Evolutionary conservation across 1,139 yeast genomes (phyloP).

Genomic region (Taphrina pruni): DNA sequence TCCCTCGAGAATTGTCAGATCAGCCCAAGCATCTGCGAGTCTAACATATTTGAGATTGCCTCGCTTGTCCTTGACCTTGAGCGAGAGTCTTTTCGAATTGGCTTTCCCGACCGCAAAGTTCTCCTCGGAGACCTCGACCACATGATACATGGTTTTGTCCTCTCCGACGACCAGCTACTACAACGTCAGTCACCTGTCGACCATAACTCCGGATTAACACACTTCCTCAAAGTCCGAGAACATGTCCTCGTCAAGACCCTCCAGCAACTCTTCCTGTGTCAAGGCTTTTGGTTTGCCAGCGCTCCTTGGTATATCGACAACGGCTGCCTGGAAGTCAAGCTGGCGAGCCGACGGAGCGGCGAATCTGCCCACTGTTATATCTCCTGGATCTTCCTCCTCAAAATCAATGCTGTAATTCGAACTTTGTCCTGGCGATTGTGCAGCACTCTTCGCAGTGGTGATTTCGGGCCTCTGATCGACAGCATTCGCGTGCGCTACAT

Average conservation of each 20-base stretch:
- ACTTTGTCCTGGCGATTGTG: conserved; percentile 18
- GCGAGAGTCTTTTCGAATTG: not conserved
- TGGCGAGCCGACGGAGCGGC: not conserved
- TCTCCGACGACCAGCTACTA: conserved; percentile 8
- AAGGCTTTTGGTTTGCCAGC: not conserved
- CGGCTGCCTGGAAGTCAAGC: not conserved
- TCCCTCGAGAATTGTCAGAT: not conserved
- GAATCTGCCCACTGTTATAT: not conserved
- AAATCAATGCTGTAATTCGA: conserved; percentile 25
- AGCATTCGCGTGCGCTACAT: not conserved
- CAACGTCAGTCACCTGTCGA: not conserved
- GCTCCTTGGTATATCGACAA: not conserved
- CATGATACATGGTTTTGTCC: conserved; percentile 23
- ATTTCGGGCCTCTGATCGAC: not conserved
- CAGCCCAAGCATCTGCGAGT: conserved; percentile 29
- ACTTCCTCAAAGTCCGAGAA: conserved; percentile 36
- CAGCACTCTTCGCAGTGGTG: not conserved
- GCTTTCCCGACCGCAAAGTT: not conserved
- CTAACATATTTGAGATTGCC: conserved; percentile 12
- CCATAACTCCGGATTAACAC: not conserved
- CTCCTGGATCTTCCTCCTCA: conserved; percentile 1
- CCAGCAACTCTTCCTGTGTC: conserved; percentile 19
- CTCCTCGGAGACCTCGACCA: not conserved
- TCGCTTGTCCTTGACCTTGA: conserved; percentile 1
- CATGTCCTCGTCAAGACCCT: conserved; percentile 33